Percentiles rank a stretch among this genome's conserved stretches.
These are phyloP conservation scores for Castanea mollissima DNA, from an alignment of 306 rosid genomes.

Conservation along the genomic window DNA sequence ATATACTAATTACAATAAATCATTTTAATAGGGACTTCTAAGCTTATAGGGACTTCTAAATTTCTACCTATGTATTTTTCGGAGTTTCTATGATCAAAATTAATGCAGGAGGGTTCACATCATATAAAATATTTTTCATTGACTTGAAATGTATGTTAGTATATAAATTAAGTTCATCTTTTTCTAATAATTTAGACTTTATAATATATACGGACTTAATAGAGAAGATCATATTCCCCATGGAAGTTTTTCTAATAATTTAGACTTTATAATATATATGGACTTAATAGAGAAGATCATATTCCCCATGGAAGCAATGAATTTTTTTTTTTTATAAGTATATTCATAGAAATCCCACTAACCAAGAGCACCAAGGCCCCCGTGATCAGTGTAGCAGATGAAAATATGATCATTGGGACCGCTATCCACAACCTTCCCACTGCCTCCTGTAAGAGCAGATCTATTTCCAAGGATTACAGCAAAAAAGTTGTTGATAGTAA, in stretches of 20 bases:
- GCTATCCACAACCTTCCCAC: conserved; percentile 89
- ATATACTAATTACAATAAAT: no score
- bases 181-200: no score
- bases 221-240: no score
- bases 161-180: no score
- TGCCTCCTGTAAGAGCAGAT: conserved; percentile 77
- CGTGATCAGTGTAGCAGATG: conserved; percentile 82
- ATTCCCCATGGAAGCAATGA: background rate
- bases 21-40: background rate
- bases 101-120: no score
- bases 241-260: background rate
- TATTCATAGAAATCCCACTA: conserved; percentile 29
- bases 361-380: conserved; percentile 98
- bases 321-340: background rate
- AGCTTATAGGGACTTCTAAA: background rate
- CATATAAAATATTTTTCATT: no score
- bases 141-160: no score
- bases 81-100: no score
- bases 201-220: background rate
- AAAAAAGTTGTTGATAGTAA: conserved; percentile 61
- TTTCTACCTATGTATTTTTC: no score
- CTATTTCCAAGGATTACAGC: conserved; percentile 85
- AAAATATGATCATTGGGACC: conserved; percentile 95
- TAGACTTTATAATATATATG: background rate
- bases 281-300: no score